Evolutionary conservation across 441 rosid genomes (phyloP), one percentile per base, ranked within the genome.

Genomic region (Populus hybrid): DNA sequence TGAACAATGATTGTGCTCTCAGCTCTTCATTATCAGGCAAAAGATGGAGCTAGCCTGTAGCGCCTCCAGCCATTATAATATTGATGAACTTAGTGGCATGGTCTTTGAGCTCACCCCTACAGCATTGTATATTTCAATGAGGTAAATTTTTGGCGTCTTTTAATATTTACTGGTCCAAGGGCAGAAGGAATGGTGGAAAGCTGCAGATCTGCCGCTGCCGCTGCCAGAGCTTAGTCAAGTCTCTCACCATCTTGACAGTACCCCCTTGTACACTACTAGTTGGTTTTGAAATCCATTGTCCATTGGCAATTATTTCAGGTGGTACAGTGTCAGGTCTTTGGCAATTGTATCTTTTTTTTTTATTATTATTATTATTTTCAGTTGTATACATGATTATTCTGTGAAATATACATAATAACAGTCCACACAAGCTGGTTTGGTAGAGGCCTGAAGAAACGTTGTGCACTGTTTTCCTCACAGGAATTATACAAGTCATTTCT

Each of bases 141-240:
- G 85, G 86, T 79, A 80, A 85, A 53, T 50, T 82, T 80, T 74
- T 77, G 81, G 81, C 82, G 67, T 71, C 21, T 31, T 78, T 73
- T 82, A 35, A 74, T 73, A 40, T 71, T 64, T 29, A 56, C 69
- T 38, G 40, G 80, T 59, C 31, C 31, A 3, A 3, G 31, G 31
- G 3, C 31, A 29, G 4, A 29, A 29, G 31, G 31, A 29, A 29
- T 72, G 68, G 71, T 18, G 63, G 50, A 63, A 73, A 80, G 82
- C 73, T n/a, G 78, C 67, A 76, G 75, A 66, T 83, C 33, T 56
- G 56, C 79, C 1, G 21, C 16, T 77, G 64, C 40, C 31, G 31
- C 16, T 77, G 64, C 40, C 31, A 3, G 64, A 66, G 70, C 68
- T 28, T 68, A 69, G 74, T 69, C 29, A 50, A 73, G 75, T 56